Conservation (phyloP, 148 eudicot species). For the Suaeda aralocaspica region DNA sequence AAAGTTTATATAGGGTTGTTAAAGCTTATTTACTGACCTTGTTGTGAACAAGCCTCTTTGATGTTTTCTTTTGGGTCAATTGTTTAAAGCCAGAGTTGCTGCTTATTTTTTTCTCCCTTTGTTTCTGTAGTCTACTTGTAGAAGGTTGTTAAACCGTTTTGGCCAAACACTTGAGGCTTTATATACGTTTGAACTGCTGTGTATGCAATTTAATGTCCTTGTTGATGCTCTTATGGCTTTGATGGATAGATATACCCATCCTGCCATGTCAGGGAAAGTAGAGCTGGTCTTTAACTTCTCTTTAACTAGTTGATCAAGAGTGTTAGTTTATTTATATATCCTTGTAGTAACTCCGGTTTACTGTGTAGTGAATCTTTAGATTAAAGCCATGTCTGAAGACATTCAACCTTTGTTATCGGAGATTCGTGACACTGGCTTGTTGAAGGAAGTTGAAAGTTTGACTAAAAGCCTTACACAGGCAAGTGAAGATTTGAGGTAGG, state of each 20-base stretch:
- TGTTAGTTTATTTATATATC: slow-evolving; percentile 19
- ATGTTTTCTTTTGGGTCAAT: no score
- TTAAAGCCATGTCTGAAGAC: slow-evolving; percentile 91
- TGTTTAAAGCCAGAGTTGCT: no score
- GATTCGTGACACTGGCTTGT: slow-evolving; percentile 81
- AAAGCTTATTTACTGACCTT: no score
- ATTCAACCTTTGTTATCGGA: slow-evolving; percentile 84
- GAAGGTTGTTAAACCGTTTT: not conserved
- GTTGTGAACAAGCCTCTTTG: no score
- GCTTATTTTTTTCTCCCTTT: no score
- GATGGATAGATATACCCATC: not conserved
- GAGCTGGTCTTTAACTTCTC: not conserved
- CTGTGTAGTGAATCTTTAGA: slow-evolving; percentile 76
- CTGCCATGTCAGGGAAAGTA: not conserved
- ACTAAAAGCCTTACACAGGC: slow-evolving; percentile 84
- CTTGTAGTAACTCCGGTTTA: slow-evolving; percentile 37
- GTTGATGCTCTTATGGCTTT: not conserved
- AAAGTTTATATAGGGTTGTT: not conserved
- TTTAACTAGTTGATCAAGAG: not conserved
- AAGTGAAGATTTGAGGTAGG: slow-evolving; percentile 77
- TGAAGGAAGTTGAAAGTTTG: slow-evolving; percentile 82
- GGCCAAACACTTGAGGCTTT: not conserved
- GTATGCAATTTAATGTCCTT: not conserved
- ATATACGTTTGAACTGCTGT: not conserved
- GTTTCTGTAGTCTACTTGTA: no score